A percentile compares a stretch with the other conserved stretches of the same genome.
phyloP scores from a whole-genome alignment of 257 asterid genomes.

The Handroanthus guayacan region DNA sequence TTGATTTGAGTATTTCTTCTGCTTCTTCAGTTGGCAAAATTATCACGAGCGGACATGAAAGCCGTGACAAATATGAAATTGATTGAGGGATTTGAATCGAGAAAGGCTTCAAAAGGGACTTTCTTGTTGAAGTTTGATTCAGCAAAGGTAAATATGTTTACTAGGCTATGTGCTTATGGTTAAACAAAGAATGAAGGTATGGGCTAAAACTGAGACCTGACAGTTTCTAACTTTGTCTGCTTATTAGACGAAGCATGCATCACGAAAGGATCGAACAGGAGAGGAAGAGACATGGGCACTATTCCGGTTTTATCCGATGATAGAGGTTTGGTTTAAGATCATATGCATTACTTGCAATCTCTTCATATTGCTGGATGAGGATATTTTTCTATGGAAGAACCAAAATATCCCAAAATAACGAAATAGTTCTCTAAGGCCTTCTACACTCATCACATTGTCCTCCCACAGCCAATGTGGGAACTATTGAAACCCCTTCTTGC shows the following conservation, averaged over 20 bases:
- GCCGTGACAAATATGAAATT: constrained; percentile 82
- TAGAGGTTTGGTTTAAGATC: constrained; percentile 66
- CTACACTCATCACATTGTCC: background rate
- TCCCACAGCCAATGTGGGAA: background rate
- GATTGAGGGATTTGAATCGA: constrained; percentile 63
- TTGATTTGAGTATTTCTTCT: constrained; percentile 27
- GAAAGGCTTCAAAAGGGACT: constrained; percentile 59
- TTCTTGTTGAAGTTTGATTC: constrained; percentile 81
- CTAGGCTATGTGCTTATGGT: constrained; percentile 13
- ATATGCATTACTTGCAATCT: constrained; percentile 6
- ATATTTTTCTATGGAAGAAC: background rate
- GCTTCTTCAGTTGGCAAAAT: constrained; percentile 70
- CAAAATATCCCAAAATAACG: too few relatives aligned
- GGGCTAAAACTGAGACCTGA: constrained; percentile 39
- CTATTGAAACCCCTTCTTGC: background rate
- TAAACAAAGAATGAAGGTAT: constrained; percentile 11
- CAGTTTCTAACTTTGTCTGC: constrained; percentile 43
- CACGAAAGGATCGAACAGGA: constrained; percentile 78
- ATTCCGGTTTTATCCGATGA: constrained; percentile 78
- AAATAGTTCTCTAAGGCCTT: background rate
- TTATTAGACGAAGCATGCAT: constrained; percentile 65
- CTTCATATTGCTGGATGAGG: background rate
- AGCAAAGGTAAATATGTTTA: constrained; percentile 59
- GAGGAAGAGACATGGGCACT: constrained; percentile 84
- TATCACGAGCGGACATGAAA: constrained; percentile 76